phyloP scores from a whole-genome alignment of 768 basidiomycete genomes.

The Steccherinum ochraceum region DNA sequence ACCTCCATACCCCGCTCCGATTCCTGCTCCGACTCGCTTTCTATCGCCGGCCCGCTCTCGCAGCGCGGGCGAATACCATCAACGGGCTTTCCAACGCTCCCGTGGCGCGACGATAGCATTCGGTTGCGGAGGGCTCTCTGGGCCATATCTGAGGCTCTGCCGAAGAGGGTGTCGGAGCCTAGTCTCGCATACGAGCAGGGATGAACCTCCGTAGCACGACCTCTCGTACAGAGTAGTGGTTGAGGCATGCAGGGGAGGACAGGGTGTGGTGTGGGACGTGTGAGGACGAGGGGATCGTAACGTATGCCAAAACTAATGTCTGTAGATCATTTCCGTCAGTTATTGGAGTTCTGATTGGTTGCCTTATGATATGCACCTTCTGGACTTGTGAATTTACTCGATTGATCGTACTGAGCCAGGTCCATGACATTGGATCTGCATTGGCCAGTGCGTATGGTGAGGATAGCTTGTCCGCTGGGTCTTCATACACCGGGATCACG shows the following conservation, averaged over 20 bases:
- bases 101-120: no score
- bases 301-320: slow-evolving; percentile 88
- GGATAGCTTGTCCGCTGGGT: slow-evolving; percentile 58
- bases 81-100: no score
- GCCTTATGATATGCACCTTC: slow-evolving; percentile 68
- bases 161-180: no score
- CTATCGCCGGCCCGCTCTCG: no score
- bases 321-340: slow-evolving; percentile 24
- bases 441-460: slow-evolving; percentile 66
- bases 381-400: slow-evolving; percentile 95
- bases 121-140: no score
- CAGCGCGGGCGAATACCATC: no score
- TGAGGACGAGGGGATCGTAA: slow-evolving; percentile 81
- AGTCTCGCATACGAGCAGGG: slow-evolving; percentile 91
- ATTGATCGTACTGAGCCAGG: slow-evolving; percentile 95
- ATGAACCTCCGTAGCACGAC: slow-evolving; percentile 81
- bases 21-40: no score
- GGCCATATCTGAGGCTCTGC: no score
- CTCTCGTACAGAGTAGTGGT: slow-evolving; percentile 77
- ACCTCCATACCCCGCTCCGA: background rate
- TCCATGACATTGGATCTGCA: slow-evolving; percentile 75
- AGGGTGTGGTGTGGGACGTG: slow-evolving; percentile 45
- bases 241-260: slow-evolving; percentile 65
- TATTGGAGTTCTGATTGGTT: background rate
- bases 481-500: slow-evolving; percentile 88